Conservation (phyloP, 331 rosid genomes). For the Saraca asoca region DNA sequence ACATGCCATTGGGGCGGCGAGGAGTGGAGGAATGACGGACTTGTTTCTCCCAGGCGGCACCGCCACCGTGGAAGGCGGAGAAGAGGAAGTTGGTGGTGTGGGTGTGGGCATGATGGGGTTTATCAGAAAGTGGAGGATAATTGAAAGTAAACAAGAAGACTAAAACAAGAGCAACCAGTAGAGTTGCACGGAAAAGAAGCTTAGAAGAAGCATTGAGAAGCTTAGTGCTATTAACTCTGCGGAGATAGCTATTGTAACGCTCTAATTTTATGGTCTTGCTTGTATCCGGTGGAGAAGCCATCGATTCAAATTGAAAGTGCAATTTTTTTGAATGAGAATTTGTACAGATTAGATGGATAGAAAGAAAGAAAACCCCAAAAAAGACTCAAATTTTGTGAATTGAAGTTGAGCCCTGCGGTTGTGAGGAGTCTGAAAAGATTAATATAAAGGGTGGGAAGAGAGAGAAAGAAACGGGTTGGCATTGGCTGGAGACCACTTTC, state of each 20-base stretch:
- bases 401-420: slow-evolving; percentile 62
- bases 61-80: slow-evolving; percentile 72
- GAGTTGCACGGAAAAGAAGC: slow-evolving; percentile 83
- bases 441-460: slow-evolving; percentile 48
- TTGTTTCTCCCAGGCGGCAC: slow-evolving; percentile 80
- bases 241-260: slow-evolving; percentile 82
- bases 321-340: too few species aligned
- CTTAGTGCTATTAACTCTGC: slow-evolving; percentile 81
- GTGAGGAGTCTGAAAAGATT: slow-evolving; percentile 37
- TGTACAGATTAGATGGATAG: background rate
- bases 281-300: slow-evolving; percentile 87
- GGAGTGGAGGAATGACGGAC: slow-evolving; percentile 81
- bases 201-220: slow-evolving; percentile 90
- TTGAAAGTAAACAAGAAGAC: slow-evolving; percentile 78
- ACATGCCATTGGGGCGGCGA: slow-evolving; percentile 46
- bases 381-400: background rate
- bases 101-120: slow-evolving; percentile 39
- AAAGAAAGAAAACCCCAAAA: too few species aligned
- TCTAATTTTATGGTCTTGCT: slow-evolving; percentile 88
- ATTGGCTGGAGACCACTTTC: slow-evolving; percentile 73
- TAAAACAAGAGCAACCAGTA: slow-evolving; percentile 63
- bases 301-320: background rate
- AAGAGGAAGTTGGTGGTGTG: slow-evolving; percentile 58
- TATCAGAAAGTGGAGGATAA: slow-evolving; percentile 62
- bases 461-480: slow-evolving; percentile 36